Evolutionary conservation across 805 yeast species (phyloP).

Genomic region (Yarrowia osloensis): DNA sequence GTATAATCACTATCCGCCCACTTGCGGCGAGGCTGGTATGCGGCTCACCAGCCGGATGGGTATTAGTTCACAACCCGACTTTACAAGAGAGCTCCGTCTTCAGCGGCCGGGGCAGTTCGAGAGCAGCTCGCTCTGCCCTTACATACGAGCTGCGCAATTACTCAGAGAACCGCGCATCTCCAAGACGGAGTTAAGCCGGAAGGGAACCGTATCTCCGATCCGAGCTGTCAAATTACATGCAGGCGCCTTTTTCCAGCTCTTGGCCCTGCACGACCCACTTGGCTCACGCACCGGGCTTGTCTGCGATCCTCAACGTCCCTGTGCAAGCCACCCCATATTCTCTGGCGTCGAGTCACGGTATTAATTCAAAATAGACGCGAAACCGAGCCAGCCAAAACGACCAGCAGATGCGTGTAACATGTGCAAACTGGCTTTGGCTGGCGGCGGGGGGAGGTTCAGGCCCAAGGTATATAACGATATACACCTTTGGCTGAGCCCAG

Average conservation of each 20-base stretch:
- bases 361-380: conserved; percentile 10
- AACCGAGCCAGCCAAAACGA: neutral
- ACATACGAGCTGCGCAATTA: neutral
- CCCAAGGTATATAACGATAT: conserved; percentile 4
- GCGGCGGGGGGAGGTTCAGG: neutral
- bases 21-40: conserved; percentile 20
- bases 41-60: conserved; percentile 1
- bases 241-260: conserved; percentile 1
- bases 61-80: neutral
- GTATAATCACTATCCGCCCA: neutral
- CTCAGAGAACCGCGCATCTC: neutral
- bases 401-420: neutral
- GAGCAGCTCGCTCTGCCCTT: neutral
- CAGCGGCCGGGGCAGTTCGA: neutral
- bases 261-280: neutral
- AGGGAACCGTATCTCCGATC: conserved; percentile 11
- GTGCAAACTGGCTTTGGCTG: conserved; percentile 7
- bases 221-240: neutral
- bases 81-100: neutral
- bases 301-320: neutral
- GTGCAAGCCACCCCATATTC: neutral
- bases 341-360: neutral
- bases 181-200: conserved; percentile 15
- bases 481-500: neutral
- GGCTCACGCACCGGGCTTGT: neutral